Evolutionary conservation across 2,329 filamentous ascomycete genomes (phyloP).

Genomic region (Aspergillus niger): DNA sequence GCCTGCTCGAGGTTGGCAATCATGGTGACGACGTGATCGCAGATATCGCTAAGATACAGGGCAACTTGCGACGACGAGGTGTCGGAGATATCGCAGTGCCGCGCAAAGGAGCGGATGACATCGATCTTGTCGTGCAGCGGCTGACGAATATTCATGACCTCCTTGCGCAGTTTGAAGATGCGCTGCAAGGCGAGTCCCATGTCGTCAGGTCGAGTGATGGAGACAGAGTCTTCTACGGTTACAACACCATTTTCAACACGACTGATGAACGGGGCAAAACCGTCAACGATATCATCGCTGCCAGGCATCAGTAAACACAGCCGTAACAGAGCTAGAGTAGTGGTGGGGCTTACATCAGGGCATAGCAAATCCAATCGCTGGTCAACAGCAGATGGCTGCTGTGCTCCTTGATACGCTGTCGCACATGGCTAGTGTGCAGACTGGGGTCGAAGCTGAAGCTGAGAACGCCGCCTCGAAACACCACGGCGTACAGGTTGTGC

Average conservation of each 20-base stretch:
- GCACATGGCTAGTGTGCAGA: slow-evolving; percentile 80
- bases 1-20: slow-evolving; percentile 90
- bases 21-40: slow-evolving; percentile 98
- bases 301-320: not conserved
- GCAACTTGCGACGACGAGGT: slow-evolving; percentile 91
- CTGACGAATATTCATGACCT: slow-evolving; percentile 84
- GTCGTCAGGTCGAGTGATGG: slow-evolving; percentile 83
- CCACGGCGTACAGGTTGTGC: slow-evolving; percentile 89
- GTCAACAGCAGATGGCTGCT: slow-evolving; percentile 90
- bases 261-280: slow-evolving; percentile 81
- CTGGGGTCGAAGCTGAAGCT: slow-evolving; percentile 88
- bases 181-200: slow-evolving; percentile 78
- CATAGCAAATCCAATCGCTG: slow-evolving; percentile 97
- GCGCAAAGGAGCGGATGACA: slow-evolving; percentile 91
- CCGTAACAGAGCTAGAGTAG: not conserved
- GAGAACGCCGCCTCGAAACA: slow-evolving; percentile 87
- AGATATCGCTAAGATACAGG: slow-evolving; percentile 90
- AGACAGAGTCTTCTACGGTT: slow-evolving; percentile 87
- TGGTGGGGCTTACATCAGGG: slow-evolving; percentile 71
- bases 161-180: slow-evolving; percentile 85
- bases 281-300: slow-evolving; percentile 92
- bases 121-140: slow-evolving; percentile 92
- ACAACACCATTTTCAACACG: slow-evolving; percentile 83
- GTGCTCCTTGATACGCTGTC: slow-evolving; percentile 81
- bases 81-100: slow-evolving; percentile 91